Evolutionary conservation across 2,329 filamentous ascomycete genomes (phyloP).

Genomic region (Ophiostoma perfectum): DNA sequence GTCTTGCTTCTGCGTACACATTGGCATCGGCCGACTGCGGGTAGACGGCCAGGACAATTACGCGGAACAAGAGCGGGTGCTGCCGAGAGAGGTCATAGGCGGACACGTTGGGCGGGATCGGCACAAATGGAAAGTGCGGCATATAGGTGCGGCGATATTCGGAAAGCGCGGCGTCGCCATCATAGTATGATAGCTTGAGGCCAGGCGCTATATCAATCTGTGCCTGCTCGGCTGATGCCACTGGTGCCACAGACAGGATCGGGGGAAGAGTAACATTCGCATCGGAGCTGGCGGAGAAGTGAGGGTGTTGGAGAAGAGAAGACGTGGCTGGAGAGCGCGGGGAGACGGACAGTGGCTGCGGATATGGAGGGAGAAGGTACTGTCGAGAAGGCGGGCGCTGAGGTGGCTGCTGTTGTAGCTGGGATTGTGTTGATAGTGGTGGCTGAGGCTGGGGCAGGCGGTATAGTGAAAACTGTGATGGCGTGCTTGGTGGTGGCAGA

Average conservation of each 20-base stretch:
- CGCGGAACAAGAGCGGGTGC: constrained; percentile 37
- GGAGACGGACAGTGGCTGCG: neutral
- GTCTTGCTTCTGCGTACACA: constrained; percentile 33
- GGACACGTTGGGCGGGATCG: constrained; percentile 29
- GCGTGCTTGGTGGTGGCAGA: neutral
- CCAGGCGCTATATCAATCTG: constrained; percentile 36
- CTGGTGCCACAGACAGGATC: constrained; percentile 4
- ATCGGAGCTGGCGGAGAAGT: neutral
- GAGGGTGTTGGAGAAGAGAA: neutral
- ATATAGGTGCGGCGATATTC: constrained; percentile 34
- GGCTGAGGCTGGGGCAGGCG: neutral
- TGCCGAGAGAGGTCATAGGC: constrained; percentile 33
- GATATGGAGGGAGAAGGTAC: neutral
- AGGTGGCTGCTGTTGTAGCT: neutral
- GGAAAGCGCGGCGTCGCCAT: constrained; percentile 34
- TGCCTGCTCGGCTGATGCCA: neutral
- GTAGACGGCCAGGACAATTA: constrained; percentile 34
- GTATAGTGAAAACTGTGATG: neutral
- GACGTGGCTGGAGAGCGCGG: neutral
- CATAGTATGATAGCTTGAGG: constrained; percentile 33
- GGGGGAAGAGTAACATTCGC: neutral
- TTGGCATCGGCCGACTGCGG: constrained; percentile 30
- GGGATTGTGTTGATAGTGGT: neutral
- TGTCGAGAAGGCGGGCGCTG: neutral
- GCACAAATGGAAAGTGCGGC: constrained; percentile 38